Percentiles rank a stretch among this genome's conserved stretches.
Evolutionary conservation across 441 rosid species (phyloP).

Genomic region (Raphanus hybrid): DNA sequence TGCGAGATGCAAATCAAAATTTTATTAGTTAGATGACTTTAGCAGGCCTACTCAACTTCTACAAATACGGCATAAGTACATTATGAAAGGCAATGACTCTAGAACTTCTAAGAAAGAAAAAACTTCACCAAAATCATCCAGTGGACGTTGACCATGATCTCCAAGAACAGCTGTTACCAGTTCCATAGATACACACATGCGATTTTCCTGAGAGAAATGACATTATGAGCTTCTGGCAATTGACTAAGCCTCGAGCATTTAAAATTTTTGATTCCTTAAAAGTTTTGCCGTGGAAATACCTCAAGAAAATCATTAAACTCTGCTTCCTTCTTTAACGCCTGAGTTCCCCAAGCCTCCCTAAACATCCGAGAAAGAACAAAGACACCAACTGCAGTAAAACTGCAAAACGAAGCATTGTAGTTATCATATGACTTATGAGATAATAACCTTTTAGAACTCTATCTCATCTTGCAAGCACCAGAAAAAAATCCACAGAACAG

Average conservation of each 20-base stretch:
- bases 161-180: slow-evolving; percentile 98
- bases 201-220: slow-evolving; percentile 58
- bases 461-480: slow-evolving; percentile 5
- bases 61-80: not conserved
- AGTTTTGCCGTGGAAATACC: slow-evolving; percentile 49
- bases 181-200: slow-evolving; percentile 95
- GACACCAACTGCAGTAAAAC: slow-evolving; percentile 97
- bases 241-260: slow-evolving; percentile 13
- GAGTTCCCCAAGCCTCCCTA: slow-evolving; percentile 91
- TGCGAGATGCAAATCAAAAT: slow-evolving; percentile 44
- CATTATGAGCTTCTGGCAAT: slow-evolving; percentile 17
- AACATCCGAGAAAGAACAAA: slow-evolving; percentile 92
- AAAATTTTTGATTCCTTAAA: slow-evolving; percentile 11
- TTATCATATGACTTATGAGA: slow-evolving; percentile 25
- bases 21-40: slow-evolving; percentile 12
- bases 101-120: slow-evolving; percentile 16
- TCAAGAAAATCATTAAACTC: slow-evolving; percentile 88
- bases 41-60: slow-evolving; percentile 14
- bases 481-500: slow-evolving; percentile 6
- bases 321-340: slow-evolving; percentile 66
- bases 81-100: slow-evolving; percentile 18
- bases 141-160: slow-evolving; percentile 97
- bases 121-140: slow-evolving; percentile 76
- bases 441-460: not conserved
- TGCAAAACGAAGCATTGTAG: slow-evolving; percentile 39